Base-by-base conservation (phyloP, 306 rosid genomes). In the Fragaria vesca region DNA sequence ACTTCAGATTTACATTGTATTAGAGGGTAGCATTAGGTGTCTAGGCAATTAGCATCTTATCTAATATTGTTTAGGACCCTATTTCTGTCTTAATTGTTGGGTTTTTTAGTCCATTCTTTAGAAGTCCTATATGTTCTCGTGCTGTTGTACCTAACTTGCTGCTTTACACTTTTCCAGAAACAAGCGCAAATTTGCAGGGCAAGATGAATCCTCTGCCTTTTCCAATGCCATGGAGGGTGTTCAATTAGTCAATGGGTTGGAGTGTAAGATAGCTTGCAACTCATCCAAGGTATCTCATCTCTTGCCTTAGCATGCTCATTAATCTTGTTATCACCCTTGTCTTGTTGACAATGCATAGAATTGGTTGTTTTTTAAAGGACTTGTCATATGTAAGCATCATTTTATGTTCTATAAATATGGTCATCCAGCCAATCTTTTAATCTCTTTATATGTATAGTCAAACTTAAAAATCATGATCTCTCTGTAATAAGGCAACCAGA, bases 211-310 rank as follows among this genome's bases (percentile, higher is more conserved):
- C 48, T 85, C 98, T 69, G 91, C 93, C 20, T 76, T 79, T 38
- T 74, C 87, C 78, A 48, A 65, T 51, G 93, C 89, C 77, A 90
- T 91, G 97, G 97, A 92, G 74, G 96, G 93, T 69, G 92, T 87
- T 73, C 75, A 86, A 77, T 78, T 90, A 62, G 81, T 85, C 71
- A 93, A 96, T 82, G 99, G 99, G 78, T 87, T 96, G 88, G 99
- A 96, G 87, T 93, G 99, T 79, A 96, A 96, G 91, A 88, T 93
- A 78, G 87, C 97, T 83, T 96, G 99, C 89, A 91, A 58, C 86
- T 88, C 98, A 62, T 95, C 93, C 54, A 95, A 95, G 98, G 98
- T 95, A 79, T 74, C 71, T 20, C 12, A 21, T 66, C 28, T 16
- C 85, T 72, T 12, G 72, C 76, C 42, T 54, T 75, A 46, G 28